Percentiles rank a stretch among this genome's conserved stretches.
Evolutionary conservation across 176 grass and related monocot species (phyloP).

Genomic region (Alopecurus myosuroides): DNA sequence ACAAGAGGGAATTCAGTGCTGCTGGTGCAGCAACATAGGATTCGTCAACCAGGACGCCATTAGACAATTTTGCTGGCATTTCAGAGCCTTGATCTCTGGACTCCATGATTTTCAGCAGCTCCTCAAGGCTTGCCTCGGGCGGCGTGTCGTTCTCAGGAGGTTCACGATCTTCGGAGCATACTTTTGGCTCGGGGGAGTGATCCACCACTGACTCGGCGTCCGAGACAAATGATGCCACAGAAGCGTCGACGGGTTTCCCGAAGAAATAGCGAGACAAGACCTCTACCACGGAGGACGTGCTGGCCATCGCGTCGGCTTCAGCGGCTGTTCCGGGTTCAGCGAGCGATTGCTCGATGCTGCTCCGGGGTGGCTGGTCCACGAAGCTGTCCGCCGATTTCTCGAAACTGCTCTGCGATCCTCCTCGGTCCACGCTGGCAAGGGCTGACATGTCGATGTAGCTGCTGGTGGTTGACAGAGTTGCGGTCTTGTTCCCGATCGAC

Average conservation of each 20-base stretch:
- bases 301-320: conserved; percentile 19
- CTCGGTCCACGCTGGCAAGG: conserved; percentile 12
- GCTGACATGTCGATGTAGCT: conserved; percentile 40
- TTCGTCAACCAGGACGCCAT: conserved; percentile 73
- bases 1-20: conserved; percentile 75
- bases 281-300: conserved; percentile 39
- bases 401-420: conserved; percentile 3
- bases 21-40: conserved; percentile 50
- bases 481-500: conserved; percentile 43
- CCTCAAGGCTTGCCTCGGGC: conserved; percentile 49
- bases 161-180: conserved; percentile 27
- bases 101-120: conserved; percentile 76
- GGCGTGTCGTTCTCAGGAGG: neutral
- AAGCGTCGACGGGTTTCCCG: conserved; percentile 7
- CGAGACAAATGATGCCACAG: neutral
- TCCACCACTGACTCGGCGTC: conserved; percentile 32
- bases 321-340: conserved; percentile 8
- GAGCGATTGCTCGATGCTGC: conserved; percentile 9
- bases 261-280: conserved; percentile 59
- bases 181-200: conserved; percentile 35
- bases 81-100: conserved; percentile 65
- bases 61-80: conserved; percentile 59
- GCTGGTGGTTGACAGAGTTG: conserved; percentile 21
- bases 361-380: conserved; percentile 7
- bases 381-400: conserved; percentile 1